A percentile compares a stretch with the other conserved stretches of the same genome.
Evolutionary conservation across 441 rosid genomes (phyloP).

Genomic region (Gossypium trilobum): DNA sequence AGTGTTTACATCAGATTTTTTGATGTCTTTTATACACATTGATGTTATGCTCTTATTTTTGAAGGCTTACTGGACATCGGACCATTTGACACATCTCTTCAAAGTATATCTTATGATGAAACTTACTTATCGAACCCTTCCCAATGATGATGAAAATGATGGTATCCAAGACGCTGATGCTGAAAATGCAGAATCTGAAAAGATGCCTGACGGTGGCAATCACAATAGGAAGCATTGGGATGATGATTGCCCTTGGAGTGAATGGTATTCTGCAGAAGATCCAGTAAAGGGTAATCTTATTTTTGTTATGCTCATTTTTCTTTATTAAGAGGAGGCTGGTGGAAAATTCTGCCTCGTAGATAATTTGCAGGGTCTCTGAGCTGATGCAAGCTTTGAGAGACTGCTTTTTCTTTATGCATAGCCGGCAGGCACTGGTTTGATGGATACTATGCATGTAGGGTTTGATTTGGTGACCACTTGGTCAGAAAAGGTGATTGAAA

Average conservation of each 20-base stretch:
- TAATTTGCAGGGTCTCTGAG: slow-evolving; percentile 7
- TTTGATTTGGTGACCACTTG: slow-evolving; percentile 63
- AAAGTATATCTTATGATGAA: slow-evolving; percentile 75
- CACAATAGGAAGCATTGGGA: slow-evolving; percentile 67
- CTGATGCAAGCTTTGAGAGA: slow-evolving; percentile 1
- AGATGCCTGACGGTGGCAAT: slow-evolving; percentile 34
- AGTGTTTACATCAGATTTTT: background rate
- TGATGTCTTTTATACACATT: background rate
- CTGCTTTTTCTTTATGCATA: slow-evolving; percentile 15
- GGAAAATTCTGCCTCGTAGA: background rate
- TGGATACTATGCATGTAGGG: slow-evolving; percentile 37
- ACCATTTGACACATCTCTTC: slow-evolving; percentile 55
- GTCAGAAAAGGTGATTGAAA: slow-evolving; percentile 66
- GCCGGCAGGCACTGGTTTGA: slow-evolving; percentile 15
- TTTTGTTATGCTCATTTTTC: background rate
- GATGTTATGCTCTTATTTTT: slow-evolving; percentile 5
- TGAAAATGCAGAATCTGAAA: slow-evolving; percentile 44
- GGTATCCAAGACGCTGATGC: slow-evolving; percentile 38
- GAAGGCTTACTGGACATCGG: slow-evolving; percentile 77
- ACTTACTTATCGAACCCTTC: slow-evolving; percentile 71
- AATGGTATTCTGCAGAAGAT: slow-evolving; percentile 97
- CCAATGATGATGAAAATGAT: slow-evolving; percentile 52
- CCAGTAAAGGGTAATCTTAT: slow-evolving; percentile 60
- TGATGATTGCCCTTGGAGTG: slow-evolving; percentile 98
- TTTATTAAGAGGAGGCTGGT: background rate